These are phyloP conservation scores for Boletus speciosus DNA, from an alignment of 768 basidiomycete species.

Conservation along the genomic window DNA sequence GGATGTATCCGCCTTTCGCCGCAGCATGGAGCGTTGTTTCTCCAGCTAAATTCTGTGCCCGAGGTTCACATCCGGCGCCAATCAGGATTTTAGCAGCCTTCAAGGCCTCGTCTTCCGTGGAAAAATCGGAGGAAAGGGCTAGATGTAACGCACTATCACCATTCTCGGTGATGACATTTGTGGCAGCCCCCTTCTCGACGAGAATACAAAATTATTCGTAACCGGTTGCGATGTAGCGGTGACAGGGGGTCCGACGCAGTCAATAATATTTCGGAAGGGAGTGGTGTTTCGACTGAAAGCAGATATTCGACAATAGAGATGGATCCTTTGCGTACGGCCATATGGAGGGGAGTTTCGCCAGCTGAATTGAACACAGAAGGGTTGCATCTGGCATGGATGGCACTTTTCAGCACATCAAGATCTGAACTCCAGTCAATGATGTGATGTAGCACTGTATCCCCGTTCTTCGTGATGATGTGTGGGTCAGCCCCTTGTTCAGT, in stretches of 20 bases:
- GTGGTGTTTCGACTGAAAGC: neutral
- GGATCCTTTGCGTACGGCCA: neutral
- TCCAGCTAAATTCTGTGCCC: neutral
- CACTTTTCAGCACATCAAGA: neutral
- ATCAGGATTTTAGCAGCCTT: neutral
- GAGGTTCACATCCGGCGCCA: neutral
- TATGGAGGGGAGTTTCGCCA: too few species aligned
- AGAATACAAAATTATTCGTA: neutral
- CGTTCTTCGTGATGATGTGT: neutral
- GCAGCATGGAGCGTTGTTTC: conserved; percentile 1
- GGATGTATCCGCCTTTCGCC: neutral
- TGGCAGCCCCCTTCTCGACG: neutral
- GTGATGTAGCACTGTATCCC: neutral
- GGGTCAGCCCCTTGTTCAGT: neutral
- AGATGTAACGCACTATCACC: neutral
- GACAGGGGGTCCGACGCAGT: neutral
- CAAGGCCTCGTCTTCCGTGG: neutral
- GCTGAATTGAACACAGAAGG: too few species aligned
- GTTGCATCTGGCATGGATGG: neutral
- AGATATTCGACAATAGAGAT: neutral
- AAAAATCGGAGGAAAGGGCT: neutral
- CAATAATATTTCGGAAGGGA: neutral
- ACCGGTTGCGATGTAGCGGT: neutral
- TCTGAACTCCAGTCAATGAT: neutral
- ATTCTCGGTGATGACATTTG: neutral